Evolutionary conservation across 768 basidiomycete genomes (phyloP).

Genomic region (Calocera viscosa): DNA sequence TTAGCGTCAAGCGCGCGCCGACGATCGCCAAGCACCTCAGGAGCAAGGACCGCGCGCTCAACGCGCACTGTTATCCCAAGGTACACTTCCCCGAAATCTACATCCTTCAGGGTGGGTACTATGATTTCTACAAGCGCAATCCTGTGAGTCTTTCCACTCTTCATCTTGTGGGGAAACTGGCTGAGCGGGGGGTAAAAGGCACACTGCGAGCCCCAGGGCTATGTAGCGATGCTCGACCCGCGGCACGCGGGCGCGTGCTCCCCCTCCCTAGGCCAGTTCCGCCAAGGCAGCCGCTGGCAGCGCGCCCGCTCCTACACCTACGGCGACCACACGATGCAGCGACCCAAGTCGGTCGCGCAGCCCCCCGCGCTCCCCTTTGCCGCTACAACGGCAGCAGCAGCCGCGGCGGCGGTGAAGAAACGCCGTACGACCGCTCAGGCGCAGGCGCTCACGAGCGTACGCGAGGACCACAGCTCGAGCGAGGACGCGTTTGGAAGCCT

Average conservation of each 20-base stretch:
- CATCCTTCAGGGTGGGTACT: slow-evolving; percentile 93
- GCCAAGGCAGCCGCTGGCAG: slow-evolving; percentile 63
- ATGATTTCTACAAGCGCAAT: slow-evolving; percentile 63
- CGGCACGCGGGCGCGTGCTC: slow-evolving; percentile 63
- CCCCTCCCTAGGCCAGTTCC: slow-evolving; percentile 84
- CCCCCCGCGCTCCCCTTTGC: not conserved
- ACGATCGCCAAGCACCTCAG: slow-evolving; percentile 94
- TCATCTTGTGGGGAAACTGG: not conserved
- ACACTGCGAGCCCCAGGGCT: slow-evolving; percentile 69
- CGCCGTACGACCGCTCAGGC: not conserved
- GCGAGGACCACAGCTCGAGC: not conserved
- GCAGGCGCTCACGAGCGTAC: not conserved
- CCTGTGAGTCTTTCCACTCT: slow-evolving; percentile 25
- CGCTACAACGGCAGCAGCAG: not conserved
- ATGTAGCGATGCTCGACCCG: slow-evolving; percentile 93
- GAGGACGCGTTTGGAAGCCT: not conserved
- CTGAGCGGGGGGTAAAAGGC: slow-evolving; percentile 18
- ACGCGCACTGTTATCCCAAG: slow-evolving; percentile 79
- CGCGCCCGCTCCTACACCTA: slow-evolving; percentile 87
- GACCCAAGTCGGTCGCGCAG: not conserved
- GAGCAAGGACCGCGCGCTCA: slow-evolving; percentile 76
- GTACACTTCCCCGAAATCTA: slow-evolving; percentile 96
- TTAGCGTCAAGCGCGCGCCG: slow-evolving; percentile 87
- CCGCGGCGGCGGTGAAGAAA: not conserved
- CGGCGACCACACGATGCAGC: slow-evolving; percentile 40